Percentiles rank a stretch among this genome's conserved stretches.
Evolutionary conservation across 2,329 filamentous ascomycete species (phyloP).

Genomic region (Dothideomycetidae sp.): DNA sequence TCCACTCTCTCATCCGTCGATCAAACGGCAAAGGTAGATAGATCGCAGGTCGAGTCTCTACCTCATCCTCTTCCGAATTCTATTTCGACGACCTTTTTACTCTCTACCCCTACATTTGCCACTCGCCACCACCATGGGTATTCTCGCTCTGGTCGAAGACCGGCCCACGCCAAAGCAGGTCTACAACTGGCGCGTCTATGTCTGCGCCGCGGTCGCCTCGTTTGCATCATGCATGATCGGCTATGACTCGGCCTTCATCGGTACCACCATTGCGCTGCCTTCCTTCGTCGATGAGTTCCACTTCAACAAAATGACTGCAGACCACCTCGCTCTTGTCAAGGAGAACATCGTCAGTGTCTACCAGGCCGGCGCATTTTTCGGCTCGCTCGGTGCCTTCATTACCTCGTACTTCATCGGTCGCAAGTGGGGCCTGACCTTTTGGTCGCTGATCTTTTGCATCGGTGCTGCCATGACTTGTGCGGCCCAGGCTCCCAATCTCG

Average conservation of each 20-base stretch:
- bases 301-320: slow-evolving; percentile 37
- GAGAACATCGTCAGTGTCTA: slow-evolving; percentile 69
- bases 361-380: slow-evolving; percentile 75
- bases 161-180: slow-evolving; percentile 42
- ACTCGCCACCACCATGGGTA: slow-evolving; percentile 23
- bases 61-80: too few species aligned
- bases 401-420: slow-evolving; percentile 55
- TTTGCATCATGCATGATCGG: slow-evolving; percentile 46
- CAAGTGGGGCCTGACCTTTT: slow-evolving; percentile 47
- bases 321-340: slow-evolving; percentile 45
- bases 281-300: slow-evolving; percentile 57
- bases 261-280: slow-evolving; percentile 55
- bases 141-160: slow-evolving; percentile 25
- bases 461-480: slow-evolving; percentile 59
- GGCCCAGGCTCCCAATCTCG: slow-evolving; percentile 47
- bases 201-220: slow-evolving; percentile 39
- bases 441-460: slow-evolving; percentile 49
- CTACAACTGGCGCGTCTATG: slow-evolving; percentile 47
- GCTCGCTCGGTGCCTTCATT: slow-evolving; percentile 53
- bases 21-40: too few species aligned
- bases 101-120: too few species aligned
- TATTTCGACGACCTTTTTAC: too few species aligned
- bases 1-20: too few species aligned
- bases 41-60: too few species aligned
- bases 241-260: slow-evolving; percentile 64